Evolutionary conservation across 768 basidiomycete genomes (phyloP).

Genomic region (Pholiota microspora): DNA sequence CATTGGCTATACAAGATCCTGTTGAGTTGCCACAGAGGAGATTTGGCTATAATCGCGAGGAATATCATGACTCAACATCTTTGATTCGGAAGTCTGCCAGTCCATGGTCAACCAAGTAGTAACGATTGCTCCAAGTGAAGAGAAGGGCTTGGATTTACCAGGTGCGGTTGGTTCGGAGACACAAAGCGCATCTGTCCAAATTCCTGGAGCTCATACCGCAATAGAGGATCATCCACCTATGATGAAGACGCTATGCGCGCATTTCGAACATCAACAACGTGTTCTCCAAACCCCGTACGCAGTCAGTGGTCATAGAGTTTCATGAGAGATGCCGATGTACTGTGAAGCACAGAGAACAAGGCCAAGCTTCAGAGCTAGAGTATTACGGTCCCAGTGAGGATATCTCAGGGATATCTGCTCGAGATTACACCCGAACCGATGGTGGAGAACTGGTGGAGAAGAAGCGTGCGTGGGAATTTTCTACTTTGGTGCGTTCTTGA

Average conservation of each 20-base stretch:
- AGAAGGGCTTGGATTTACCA: neutral
- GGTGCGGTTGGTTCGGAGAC: neutral
- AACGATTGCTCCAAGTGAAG: neutral
- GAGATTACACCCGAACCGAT: neutral
- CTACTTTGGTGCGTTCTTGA: neutral
- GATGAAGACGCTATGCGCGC: neutral
- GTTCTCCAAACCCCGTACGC: neutral
- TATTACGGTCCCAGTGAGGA: neutral
- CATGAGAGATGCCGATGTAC: neutral
- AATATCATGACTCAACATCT: neutral
- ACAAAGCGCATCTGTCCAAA: neutral
- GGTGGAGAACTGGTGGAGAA: neutral
- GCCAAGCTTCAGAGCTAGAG: neutral
- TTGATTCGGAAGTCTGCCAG: neutral
- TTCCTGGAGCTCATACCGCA: neutral
- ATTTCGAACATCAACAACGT: neutral
- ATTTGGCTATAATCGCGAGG: constrained; percentile 1
- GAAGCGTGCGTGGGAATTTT: neutral
- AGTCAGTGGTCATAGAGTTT: neutral
- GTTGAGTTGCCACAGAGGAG: neutral
- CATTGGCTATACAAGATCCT: neutral
- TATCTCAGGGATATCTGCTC: neutral
- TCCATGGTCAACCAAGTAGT: no score
- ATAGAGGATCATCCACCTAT: neutral
- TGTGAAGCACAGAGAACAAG: neutral